Conservation (phyloP, 768 basidiomycete genomes). For the Mycena vitilis region DNA sequence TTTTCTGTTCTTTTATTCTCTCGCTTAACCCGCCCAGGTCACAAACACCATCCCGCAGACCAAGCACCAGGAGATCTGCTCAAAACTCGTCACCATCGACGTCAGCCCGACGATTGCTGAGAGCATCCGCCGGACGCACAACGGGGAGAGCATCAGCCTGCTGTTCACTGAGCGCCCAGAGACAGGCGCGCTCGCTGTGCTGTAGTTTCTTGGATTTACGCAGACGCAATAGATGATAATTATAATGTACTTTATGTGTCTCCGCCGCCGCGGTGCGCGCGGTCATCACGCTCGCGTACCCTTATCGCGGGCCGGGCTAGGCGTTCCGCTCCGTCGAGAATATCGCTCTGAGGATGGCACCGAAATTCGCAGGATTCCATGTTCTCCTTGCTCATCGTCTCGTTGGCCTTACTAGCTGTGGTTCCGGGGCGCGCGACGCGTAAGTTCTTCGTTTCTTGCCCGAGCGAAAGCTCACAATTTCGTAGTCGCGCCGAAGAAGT, state of each 20-base stretch:
- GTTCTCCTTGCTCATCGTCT: constrained; percentile 22
- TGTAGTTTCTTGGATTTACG: constrained; percentile 37
- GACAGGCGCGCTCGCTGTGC: constrained; percentile 52
- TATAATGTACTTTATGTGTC: constrained; percentile 7
- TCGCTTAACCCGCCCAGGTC: constrained; percentile 62
- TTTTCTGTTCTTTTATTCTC: constrained; percentile 5
- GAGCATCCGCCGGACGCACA: constrained; percentile 94
- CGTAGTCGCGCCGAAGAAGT: constrained; percentile 57
- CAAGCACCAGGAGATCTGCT: constrained; percentile 68
- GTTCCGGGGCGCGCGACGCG: constrained; percentile 23
- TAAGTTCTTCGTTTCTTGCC: neutral
- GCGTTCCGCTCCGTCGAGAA: constrained; percentile 1
- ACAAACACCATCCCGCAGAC: constrained; percentile 95
- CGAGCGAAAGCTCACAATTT: neutral
- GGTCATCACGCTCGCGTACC: neutral
- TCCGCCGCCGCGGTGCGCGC: neutral
- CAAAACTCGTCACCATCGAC: constrained; percentile 91
- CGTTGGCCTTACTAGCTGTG: constrained; percentile 7
- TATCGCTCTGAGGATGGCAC: neutral
- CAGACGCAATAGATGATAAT: constrained; percentile 8
- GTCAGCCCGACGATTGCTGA: constrained; percentile 94
- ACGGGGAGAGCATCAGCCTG: constrained; percentile 91
- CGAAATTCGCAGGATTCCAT: neutral
- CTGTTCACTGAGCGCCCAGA: constrained; percentile 89
- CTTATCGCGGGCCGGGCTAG: constrained; percentile 17